Evolutionary conservation across 441 rosid genomes (phyloP).

Genomic region (Arabidopsis hybrid): DNA sequence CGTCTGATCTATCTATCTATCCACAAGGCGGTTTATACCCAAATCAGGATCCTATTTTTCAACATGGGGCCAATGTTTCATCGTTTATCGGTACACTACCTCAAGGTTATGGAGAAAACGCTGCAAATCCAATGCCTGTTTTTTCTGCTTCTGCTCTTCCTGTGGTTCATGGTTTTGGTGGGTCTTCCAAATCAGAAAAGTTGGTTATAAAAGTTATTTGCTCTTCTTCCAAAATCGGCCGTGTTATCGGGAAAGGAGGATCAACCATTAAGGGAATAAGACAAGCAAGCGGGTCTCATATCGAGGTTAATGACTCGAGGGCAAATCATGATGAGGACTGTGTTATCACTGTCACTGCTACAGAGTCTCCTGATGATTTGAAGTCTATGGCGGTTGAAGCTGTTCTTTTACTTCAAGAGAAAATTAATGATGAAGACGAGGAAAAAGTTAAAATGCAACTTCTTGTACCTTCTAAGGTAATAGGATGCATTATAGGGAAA

Average conservation of each 20-base stretch:
- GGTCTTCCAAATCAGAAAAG: constrained; percentile 69
- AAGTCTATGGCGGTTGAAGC: constrained; percentile 98
- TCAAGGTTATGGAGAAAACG: constrained; percentile 70
- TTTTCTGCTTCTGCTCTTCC: constrained; percentile 77
- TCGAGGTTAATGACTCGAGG: constrained; percentile 86
- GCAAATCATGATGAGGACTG: constrained; percentile 72
- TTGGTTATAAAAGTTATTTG: constrained; percentile 74
- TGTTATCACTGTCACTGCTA: constrained; percentile 68
- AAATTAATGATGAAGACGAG: constrained; percentile 85
- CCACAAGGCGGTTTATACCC: constrained; percentile 78
- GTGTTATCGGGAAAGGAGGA: constrained; percentile 97
- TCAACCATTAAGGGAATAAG: constrained; percentile 87
- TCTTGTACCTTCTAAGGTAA: constrained; percentile 86
- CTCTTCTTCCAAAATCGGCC: constrained; percentile 86
- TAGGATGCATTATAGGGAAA: constrained; percentile 96
- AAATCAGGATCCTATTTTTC: constrained; percentile 61
- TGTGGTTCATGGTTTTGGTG: constrained; percentile 58
- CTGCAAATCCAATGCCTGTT: constrained; percentile 71
- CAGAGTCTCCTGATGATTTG: constrained; percentile 89
- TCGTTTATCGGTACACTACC: constrained; percentile 68
- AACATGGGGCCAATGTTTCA: constrained; percentile 68
- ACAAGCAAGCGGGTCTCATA: constrained; percentile 85
- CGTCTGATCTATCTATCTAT: constrained; percentile 84
- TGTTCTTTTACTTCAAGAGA: constrained; percentile 81
- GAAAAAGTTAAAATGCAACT: constrained; percentile 65